Conservation (phyloP, 2,329 filamentous ascomycete genomes). For the Anisogramma anomala region DNA sequence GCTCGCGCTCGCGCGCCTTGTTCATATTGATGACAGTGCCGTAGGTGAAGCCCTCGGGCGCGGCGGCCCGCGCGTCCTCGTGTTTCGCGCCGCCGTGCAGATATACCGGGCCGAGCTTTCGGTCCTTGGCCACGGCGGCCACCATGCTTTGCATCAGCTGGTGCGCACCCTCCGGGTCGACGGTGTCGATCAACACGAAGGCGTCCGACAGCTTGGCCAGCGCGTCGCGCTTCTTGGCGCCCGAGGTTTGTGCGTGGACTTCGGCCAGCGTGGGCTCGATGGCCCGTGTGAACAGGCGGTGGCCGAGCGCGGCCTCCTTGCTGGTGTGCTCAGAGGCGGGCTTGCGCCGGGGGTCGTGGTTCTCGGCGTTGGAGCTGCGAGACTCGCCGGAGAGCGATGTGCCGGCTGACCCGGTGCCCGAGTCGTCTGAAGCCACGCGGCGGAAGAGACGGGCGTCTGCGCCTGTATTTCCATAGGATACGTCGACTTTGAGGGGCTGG, state of each 20-base stretch:
- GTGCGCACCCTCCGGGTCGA: slow-evolving; percentile 84
- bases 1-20: slow-evolving; percentile 16
- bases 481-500: slow-evolving; percentile 74
- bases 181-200: slow-evolving; percentile 69
- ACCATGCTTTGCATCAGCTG: slow-evolving; percentile 70
- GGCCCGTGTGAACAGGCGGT: slow-evolving; percentile 68
- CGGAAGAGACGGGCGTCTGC: slow-evolving; percentile 89
- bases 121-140: slow-evolving; percentile 58
- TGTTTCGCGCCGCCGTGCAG: slow-evolving; percentile 24
- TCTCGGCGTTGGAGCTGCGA: slow-evolving; percentile 43
- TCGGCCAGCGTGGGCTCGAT: slow-evolving; percentile 78
- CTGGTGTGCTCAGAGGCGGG: slow-evolving; percentile 44
- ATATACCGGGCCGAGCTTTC: slow-evolving; percentile 47
- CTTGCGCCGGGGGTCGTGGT: slow-evolving; percentile 37
- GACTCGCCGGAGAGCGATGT: slow-evolving; percentile 28
- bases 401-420: slow-evolving; percentile 27
- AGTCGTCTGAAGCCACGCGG: slow-evolving; percentile 64
- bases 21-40: slow-evolving; percentile 49
- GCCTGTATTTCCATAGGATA: slow-evolving; percentile 86
- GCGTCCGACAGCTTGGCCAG: slow-evolving; percentile 75
- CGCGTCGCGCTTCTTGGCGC: slow-evolving; percentile 62
- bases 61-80: slow-evolving; percentile 25
- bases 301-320: slow-evolving; percentile 75
- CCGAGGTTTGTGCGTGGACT: slow-evolving; percentile 66
- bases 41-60: slow-evolving; percentile 35